Conservation (phyloP, 176 grass and related monocot species). For the Themeda triandra region DNA sequence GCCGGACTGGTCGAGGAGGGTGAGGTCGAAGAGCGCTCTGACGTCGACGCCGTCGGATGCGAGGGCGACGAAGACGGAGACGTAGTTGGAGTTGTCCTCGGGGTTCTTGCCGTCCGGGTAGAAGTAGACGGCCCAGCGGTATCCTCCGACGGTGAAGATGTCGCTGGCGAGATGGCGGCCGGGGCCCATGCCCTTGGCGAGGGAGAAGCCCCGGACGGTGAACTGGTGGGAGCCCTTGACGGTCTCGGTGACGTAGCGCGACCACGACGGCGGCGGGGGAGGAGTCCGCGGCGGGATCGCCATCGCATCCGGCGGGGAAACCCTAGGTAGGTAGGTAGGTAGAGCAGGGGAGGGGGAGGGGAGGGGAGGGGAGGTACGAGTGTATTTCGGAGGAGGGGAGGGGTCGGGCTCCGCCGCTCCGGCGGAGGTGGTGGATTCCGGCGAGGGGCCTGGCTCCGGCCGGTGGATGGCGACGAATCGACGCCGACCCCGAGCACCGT, state of each 20-base stretch:
- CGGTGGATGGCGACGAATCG: neutral
- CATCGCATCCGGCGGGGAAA: slow-evolving; percentile 45
- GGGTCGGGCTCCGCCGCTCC: neutral
- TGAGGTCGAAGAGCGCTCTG: slow-evolving; percentile 79
- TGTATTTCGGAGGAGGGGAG: neutral
- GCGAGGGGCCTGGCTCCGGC: neutral
- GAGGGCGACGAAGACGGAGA: slow-evolving; percentile 84
- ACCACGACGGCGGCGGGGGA: slow-evolving; percentile 33
- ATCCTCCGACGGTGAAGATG: slow-evolving; percentile 71
- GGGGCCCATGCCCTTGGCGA: slow-evolving; percentile 74
- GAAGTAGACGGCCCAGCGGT: slow-evolving; percentile 82
- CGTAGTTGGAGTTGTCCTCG: slow-evolving; percentile 70
- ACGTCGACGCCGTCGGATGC: slow-evolving; percentile 79
- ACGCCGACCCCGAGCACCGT: neutral
- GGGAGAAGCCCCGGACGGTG: slow-evolving; percentile 77
- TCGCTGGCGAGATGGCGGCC: slow-evolving; percentile 70
- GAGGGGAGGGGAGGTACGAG: neutral
- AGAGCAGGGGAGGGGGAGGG: too few relatives aligned
- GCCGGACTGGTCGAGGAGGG: slow-evolving; percentile 76
- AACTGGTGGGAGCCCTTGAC: slow-evolving; percentile 77
- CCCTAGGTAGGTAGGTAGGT: slow-evolving; percentile 6
- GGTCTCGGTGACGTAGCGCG: slow-evolving; percentile 63
- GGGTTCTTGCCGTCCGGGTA: slow-evolving; percentile 81
- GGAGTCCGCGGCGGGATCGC: slow-evolving; percentile 15
- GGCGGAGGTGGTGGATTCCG: neutral